These are phyloP conservation scores for Ascochyta rabiei DNA, from an alignment of 2,329 filamentous ascomycete genomes.

Conservation along the genomic window DNA sequence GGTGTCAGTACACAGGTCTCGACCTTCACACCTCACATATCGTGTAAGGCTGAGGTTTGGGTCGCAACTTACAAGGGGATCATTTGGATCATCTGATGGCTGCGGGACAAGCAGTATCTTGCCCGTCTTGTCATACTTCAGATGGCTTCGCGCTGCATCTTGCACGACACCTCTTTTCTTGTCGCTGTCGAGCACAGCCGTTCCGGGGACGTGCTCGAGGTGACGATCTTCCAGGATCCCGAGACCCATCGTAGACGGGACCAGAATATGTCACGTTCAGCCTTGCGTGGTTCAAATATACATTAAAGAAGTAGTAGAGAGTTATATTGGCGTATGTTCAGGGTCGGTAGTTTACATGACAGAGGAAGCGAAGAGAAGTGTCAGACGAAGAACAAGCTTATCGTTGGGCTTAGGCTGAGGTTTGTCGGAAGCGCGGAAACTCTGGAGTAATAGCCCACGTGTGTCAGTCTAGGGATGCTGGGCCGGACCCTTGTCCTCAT, in stretches of 20 bases:
- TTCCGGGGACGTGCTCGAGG: conserved; percentile 71
- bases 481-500: neutral
- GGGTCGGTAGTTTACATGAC: conserved; percentile 1
- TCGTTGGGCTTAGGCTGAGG: conserved; percentile 4
- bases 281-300: neutral
- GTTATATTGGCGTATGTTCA: neutral
- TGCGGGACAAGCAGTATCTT: conserved; percentile 85
- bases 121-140: conserved; percentile 77
- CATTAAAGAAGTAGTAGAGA: neutral
- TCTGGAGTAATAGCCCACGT: neutral
- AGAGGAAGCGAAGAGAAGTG: neutral
- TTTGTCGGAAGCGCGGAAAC: conserved; percentile 1
- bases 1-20: neutral
- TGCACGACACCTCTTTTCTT: conserved; percentile 36
- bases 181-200: conserved; percentile 48
- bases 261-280: neutral
- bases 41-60: neutral
- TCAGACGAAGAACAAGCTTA: conserved; percentile 1
- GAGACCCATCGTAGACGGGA: conserved; percentile 62
- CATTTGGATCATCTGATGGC: conserved; percentile 87
- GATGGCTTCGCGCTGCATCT: conserved; percentile 40
- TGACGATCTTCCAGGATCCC: conserved; percentile 73
- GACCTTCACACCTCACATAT: neutral
- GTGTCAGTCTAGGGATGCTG: conserved; percentile 3
- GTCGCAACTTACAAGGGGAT: conserved; percentile 69